These are phyloP conservation scores for Yamadazyma friedrichii DNA, from an alignment of 1,139 yeast genomes.

Conservation along the genomic window DNA sequence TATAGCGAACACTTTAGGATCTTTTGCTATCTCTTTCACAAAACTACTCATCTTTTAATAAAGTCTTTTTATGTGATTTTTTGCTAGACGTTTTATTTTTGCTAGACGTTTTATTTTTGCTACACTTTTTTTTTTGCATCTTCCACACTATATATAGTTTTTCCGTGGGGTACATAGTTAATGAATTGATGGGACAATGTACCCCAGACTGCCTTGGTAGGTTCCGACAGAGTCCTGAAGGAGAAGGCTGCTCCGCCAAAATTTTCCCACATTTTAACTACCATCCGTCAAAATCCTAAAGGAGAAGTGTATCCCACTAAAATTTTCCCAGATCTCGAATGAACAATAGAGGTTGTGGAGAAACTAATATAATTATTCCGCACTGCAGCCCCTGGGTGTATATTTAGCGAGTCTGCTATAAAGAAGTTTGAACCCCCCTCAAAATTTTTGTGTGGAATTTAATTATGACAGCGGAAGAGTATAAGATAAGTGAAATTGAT, in stretches of 20 bases:
- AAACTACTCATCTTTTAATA: conserved; percentile 1
- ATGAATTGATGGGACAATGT: not conserved
- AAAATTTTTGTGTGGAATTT: not conserved
- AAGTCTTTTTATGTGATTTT: no score
- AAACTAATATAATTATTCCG: no score
- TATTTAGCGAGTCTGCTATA: no score
- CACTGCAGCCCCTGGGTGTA: no score
- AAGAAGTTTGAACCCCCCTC: not conserved
- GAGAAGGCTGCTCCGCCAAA: conserved; percentile 1
- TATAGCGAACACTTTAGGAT: conserved; percentile 17
- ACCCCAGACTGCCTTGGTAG: conserved; percentile 4
- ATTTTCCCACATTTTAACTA: no score
- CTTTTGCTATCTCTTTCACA: conserved; percentile 8
- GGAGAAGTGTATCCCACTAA: no score
- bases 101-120: no score
- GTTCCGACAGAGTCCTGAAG: conserved; percentile 1
- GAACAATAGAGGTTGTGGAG: no score
- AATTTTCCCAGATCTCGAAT: no score
- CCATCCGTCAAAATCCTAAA: no score
- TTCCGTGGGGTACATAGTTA: not conserved
- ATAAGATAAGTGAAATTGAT: conserved; percentile 1
- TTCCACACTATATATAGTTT: not conserved
- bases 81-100: not conserved
- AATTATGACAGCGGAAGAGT: conserved; percentile 6
- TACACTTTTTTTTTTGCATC: no score